Evolutionary conservation across 2,329 filamentous ascomycete species (phyloP), one percentile per base, ranked within the genome.

Genomic region (Thyridium curvatum): DNA sequence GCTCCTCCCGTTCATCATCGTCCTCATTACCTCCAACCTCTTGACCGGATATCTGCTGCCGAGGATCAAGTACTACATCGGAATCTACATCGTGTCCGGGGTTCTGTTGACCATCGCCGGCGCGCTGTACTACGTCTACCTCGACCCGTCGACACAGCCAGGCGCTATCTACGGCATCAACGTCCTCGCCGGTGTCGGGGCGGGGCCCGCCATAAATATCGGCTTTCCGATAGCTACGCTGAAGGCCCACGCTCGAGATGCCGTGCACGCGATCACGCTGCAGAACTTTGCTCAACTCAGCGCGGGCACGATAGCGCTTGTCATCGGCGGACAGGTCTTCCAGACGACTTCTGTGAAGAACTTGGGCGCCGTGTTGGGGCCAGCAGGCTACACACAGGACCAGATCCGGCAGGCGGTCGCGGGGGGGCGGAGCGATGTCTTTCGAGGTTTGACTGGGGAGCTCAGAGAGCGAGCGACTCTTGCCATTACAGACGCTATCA

Each of bases 1-100:
- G 3, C 50, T 71, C 2, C 50, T 72, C 2, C 69, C 66, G 7
- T 64, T 65, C 45, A 62, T 68, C 38, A 45, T 61, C 17, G 45
- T 62, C 12, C 51, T 65, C 38, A 63, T 64, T 31, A 35, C 58
- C 21, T 6, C 6, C 10, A 26, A 6, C 10, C 6, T 26, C 6
- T 37, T 52, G 54, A 28, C 52, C 59, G 28, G 51, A 66, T 30
- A 45, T 7, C 33, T 65, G 2, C 55, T 74, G 31, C 56, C 61
- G 1, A 50, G 48, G 2, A 42, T 61, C 4, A 59, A 62, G 18
- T 56, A 57, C 29, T 72, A 26, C 6, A 6, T 26, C 21, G 21
- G 10, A 26, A 6, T 26, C 21, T 26, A 10, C 21, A 26, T 26
- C 21, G 14, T 46, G 8, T 41, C 36, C 0, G 52, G 52, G 21